These are phyloP conservation scores for Calonectria hongkongensis DNA, from an alignment of 2,329 filamentous ascomycete genomes.

Conservation along the genomic window DNA sequence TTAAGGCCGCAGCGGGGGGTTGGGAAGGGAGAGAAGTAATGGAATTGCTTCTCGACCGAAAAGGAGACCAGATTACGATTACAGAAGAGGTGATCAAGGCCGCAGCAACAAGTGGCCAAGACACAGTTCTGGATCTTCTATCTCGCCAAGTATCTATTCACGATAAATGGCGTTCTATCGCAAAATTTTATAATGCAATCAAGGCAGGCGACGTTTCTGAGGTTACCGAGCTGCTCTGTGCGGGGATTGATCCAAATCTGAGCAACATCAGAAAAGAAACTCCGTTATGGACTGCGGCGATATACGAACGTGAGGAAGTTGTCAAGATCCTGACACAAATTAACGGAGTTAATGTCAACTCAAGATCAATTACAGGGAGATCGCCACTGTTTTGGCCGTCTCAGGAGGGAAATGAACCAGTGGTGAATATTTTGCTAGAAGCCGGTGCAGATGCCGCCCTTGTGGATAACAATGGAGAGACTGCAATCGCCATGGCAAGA, in stretches of 20 bases:
- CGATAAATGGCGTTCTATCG: not conserved
- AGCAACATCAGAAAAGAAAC: not conserved
- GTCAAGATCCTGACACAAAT: not conserved
- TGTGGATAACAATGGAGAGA: not conserved
- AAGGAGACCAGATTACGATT: not conserved
- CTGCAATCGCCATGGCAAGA: not conserved
- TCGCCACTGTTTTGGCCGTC: slow-evolving; percentile 10
- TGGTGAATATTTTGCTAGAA: not conserved
- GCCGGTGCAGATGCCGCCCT: slow-evolving; percentile 2
- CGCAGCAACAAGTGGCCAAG: not conserved
- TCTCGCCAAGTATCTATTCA: not conserved
- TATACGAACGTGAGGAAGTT: not conserved
- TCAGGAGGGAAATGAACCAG: not conserved
- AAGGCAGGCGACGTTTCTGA: not conserved
- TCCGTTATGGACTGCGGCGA: not conserved
- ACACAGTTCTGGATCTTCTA: not conserved
- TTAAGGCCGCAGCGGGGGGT: not conserved
- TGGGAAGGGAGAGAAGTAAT: not conserved
- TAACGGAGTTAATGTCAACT: not conserved
- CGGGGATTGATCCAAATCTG: not conserved
- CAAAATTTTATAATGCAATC: not conserved
- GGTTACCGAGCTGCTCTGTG: not conserved
- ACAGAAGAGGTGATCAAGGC: slow-evolving; percentile 2
- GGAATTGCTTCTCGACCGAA: not conserved
- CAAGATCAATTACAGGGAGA: not conserved